Percentiles rank a stretch among this genome's conserved stretches.
Conservation (phyloP, 495 filamentous ascomycete genomes). For the Penicillium chermesinum region DNA sequence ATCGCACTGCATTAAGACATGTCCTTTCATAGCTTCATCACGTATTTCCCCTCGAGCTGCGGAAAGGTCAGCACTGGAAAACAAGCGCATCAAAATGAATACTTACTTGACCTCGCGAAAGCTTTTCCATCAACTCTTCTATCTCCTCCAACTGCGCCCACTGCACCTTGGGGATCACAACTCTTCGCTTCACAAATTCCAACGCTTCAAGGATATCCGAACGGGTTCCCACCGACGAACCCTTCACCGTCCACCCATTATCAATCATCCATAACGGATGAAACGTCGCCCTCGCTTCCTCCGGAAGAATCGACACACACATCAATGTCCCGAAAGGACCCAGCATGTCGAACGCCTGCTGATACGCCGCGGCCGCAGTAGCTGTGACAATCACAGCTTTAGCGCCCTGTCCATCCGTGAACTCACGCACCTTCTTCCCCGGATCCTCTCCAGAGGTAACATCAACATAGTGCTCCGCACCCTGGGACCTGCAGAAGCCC, state of each 20-base stretch:
- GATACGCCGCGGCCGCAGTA: neutral
- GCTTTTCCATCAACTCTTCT: neutral
- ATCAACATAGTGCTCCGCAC: conserved; percentile 41
- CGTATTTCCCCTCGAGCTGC: neutral
- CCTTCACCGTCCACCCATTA: neutral
- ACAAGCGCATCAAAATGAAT: neutral
- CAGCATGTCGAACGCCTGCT: neutral
- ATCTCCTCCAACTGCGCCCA: neutral
- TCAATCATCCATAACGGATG: conserved; percentile 1
- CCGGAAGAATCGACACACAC: neutral
- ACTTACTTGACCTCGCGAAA: neutral
- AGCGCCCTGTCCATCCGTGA: neutral
- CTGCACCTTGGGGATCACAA: conserved; percentile 1
- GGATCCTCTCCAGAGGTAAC: neutral
- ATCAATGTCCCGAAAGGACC: neutral
- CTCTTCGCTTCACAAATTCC: neutral
- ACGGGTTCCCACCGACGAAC: neutral
- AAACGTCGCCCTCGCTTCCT: neutral
- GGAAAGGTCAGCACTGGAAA: neutral
- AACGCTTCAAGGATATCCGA: neutral
- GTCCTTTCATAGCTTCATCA: neutral
- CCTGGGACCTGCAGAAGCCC: conserved; percentile 59
- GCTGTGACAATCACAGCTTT: conserved; percentile 1
- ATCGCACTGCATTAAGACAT: too few relatives aligned
- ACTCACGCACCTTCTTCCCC: neutral